These are phyloP conservation scores for Boletus sp. DNA, from an alignment of 768 basidiomycete genomes.

Conservation along the genomic window DNA sequence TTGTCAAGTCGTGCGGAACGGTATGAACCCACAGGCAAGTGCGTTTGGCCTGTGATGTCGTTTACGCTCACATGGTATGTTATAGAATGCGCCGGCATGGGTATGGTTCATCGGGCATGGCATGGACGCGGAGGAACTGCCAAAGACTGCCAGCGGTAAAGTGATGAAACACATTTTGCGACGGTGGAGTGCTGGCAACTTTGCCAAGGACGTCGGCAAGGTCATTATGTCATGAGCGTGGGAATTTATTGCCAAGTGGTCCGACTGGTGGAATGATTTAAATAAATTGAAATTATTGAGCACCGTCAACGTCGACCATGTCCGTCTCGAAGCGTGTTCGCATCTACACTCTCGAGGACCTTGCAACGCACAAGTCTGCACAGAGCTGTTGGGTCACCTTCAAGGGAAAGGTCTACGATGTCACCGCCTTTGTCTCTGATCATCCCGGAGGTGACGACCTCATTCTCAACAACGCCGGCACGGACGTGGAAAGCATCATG, in stretches of 20 bases:
- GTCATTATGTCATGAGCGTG: conserved; percentile 36
- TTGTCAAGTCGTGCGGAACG: conserved; percentile 47
- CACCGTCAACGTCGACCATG: conserved; percentile 38
- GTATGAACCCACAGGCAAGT: conserved; percentile 77
- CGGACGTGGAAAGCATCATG: conserved; percentile 82
- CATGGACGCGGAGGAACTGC: conserved; percentile 53
- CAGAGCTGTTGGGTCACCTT: conserved; percentile 81
- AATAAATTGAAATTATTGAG: background rate
- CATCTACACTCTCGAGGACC: conserved; percentile 75
- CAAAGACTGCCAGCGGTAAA: conserved; percentile 87
- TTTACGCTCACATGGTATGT: background rate
- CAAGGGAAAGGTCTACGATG: conserved; percentile 85
- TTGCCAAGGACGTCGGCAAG: conserved; percentile 45
- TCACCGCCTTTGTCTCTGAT: conserved; percentile 79
- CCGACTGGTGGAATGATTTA: background rate
- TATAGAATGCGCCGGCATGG: conserved; percentile 75
- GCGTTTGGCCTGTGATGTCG: background rate
- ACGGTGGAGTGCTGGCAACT: conserved; percentile 60
- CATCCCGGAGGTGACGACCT: conserved; percentile 96
- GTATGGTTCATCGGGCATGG: conserved; percentile 82
- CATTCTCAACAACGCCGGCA: conserved; percentile 78
- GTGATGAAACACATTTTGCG: conserved; percentile 80
- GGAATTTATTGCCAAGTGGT: conserved; percentile 12
- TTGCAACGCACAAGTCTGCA: conserved; percentile 56
- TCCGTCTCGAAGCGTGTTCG: conserved; percentile 58